Percentiles rank a stretch among this genome's conserved stretches.
These are phyloP conservation scores for Kodamaea lidongshanica DNA, from an alignment of 805 yeast genomes.

Conservation along the genomic window DNA sequence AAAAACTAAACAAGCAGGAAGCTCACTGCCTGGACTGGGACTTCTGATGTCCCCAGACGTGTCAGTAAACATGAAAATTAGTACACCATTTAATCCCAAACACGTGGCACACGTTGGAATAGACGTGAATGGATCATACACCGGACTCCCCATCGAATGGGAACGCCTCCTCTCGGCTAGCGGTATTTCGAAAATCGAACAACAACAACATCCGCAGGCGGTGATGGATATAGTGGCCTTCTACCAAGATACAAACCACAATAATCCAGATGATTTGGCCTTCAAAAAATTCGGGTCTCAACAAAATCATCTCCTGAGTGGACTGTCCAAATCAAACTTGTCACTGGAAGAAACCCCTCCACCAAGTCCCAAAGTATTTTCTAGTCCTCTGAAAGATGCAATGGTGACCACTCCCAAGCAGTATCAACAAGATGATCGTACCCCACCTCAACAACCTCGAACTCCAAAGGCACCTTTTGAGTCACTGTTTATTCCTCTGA, in stretches of 20 bases:
- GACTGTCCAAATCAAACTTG: constrained; percentile 15
- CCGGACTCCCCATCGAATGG: constrained; percentile 94
- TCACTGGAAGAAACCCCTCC: constrained; percentile 26
- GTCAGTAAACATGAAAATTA: constrained; percentile 48
- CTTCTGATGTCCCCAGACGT: constrained; percentile 11
- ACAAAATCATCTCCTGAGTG: constrained; percentile 3
- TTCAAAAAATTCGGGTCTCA: constrained; percentile 36
- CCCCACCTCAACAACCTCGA: constrained; percentile 13
- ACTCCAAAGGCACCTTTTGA: constrained; percentile 29
- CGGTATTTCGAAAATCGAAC: constrained; percentile 85
- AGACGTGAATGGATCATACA: constrained; percentile 80
- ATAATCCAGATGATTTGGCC: constrained; percentile 35
- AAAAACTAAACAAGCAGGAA: constrained; percentile 17
- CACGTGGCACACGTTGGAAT: constrained; percentile 93
- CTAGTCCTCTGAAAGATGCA: constrained; percentile 8
- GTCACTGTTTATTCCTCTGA: constrained; percentile 51
- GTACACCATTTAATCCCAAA: constrained; percentile 87
- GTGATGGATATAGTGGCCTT: constrained; percentile 87
- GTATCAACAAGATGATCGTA: constrained; percentile 7
- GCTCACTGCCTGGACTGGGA: constrained; percentile 12
- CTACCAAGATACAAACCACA: constrained; percentile 55
- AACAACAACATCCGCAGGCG: constrained; percentile 87
- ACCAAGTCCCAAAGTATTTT: constrained; percentile 14
- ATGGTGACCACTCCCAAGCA: constrained; percentile 28
- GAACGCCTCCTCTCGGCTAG: constrained; percentile 72